A percentile compares a stretch with the other conserved stretches of the same genome.
Conservation (phyloP, 805 yeast species). For the Myxozyma monticola region DNA sequence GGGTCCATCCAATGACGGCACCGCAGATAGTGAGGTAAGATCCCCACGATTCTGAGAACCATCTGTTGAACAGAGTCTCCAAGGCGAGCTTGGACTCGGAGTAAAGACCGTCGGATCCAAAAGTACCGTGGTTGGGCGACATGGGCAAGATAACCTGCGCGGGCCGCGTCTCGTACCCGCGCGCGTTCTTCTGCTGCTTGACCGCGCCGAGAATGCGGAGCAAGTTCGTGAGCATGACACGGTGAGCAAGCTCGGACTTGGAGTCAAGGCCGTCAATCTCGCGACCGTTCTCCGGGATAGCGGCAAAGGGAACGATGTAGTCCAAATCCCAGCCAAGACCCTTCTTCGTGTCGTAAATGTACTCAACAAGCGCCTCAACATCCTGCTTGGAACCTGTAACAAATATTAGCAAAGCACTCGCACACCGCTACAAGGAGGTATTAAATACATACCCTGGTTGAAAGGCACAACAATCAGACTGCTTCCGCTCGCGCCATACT, state of each 20-base stretch:
- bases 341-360: conserved; percentile 80
- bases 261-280: conserved; percentile 92
- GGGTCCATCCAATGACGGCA: conserved; percentile 99
- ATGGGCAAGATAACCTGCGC: conserved; percentile 96
- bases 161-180: conserved; percentile 88
- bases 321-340: conserved; percentile 99
- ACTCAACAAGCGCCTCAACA: conserved; percentile 79
- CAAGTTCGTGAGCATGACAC: conserved; percentile 96
- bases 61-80: conserved; percentile 96
- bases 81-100: conserved; percentile 95
- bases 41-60: conserved; percentile 98
- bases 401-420: not conserved
- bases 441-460: conserved; percentile 59
- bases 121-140: conserved; percentile 99
- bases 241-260: conserved; percentile 95
- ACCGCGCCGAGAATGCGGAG: conserved; percentile 89
- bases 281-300: conserved; percentile 98
- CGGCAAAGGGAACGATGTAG: conserved; percentile 95
- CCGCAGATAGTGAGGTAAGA: conserved; percentile 94
- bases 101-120: conserved; percentile 97
- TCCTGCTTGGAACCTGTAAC: conserved; percentile 80
- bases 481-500: conserved; percentile 90
- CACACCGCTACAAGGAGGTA: not conserved
- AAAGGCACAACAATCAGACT: conserved; percentile 95
- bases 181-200: conserved; percentile 74